Evolutionary conservation across 768 basidiomycete species (phyloP), one percentile per base, ranked within the genome.

Genomic region (Trametes cingulata): DNA sequence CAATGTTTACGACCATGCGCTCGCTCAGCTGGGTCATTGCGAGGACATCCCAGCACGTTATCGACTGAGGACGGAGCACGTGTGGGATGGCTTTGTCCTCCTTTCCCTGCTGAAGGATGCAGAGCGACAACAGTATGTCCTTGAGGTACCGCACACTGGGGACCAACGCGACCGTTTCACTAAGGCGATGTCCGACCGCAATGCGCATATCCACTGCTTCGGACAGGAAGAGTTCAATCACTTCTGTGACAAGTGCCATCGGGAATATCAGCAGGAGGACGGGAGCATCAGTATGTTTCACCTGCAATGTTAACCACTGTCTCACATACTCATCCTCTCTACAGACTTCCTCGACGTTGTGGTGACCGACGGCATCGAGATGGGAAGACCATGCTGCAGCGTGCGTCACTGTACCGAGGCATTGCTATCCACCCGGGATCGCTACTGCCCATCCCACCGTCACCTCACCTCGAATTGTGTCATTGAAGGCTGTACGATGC

Each of bases 71-170:
- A 65, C 66, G 2, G 65, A 72, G 12, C 70, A 75, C 39, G 67
- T 75, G 15, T 75, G 72, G 69, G 69, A 72, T 61, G 67, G 62
- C 0, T 76, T 74, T 47, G 49, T 72, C 15, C 63, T 70, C 5
- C 19, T 65, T 10, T 58, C 69, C 0, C 65, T 74, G 1, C 67
- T 76, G 10, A 63, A 74, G 7, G 68, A 73, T 49, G 36, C 58
- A 20, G 5, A 62, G 1, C 48, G 41, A 0, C 61, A 56, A 0
- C 46, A 43, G 5, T 24, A 24, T 6, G 22, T 47, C 9, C 65
- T 76, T 0, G 33, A 47, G 7, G 67, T 72, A 0, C 69, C 67
- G 1, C 70, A 75, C 56, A 57, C 55, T 7, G 71, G 74, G 12
- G 25, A 53, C 3, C 73, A 74, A 43, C 51, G 55, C 2, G 62